Evolutionary conservation across 208 protist genomes (phyloP), one percentile per base, ranked within the genome.

Genomic region (Phytomonas francai): DNA sequence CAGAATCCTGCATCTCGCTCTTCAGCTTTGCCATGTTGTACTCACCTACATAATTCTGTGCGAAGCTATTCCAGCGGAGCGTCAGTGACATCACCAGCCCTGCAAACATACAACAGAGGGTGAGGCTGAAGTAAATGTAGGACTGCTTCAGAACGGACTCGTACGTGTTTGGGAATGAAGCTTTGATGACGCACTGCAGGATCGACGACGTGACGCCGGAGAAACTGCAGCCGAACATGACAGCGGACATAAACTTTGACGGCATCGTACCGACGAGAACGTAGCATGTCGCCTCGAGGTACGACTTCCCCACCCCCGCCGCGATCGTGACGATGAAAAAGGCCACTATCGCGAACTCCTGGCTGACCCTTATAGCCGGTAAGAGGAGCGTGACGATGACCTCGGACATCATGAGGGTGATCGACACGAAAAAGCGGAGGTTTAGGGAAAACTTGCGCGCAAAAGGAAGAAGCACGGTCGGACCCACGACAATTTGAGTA

Each of bases 181-280:
- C 87, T 71, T 95, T 95, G 51, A 91, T 82, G 72, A 95, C 88
- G 72, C 90, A 89, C 78, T 91, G 87, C 68, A 95, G 72, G 63
- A 80, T 63, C 0, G 84, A 89, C 25, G 83, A 56, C 30, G 87
- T 80, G 8, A 91, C 76, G 29, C 90, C 90, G 12, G 83, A 89
- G 68, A 87, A 81, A 60, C 83, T 84, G 54, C 81, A 89, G 67
- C 93, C 93, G 74, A 88, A 84, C 91, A 97, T 96, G 39, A 94
- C 67, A 14, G 85, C 87, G 25, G 87, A 84, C 80, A 89, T 95
- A 67, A 94, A 96, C 70, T 88, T 84, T 5, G 80, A 64, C 56
- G 85, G 84, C 79, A 97, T 88, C 11, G 73, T 79, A 34, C 80
- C 80, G 0, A 85, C 91, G 39, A 96, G 57, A 11, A 83, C 89